These are phyloP conservation scores for Stephania japonica DNA, from an alignment of 164 flowering plant species.

Conservation along the genomic window DNA sequence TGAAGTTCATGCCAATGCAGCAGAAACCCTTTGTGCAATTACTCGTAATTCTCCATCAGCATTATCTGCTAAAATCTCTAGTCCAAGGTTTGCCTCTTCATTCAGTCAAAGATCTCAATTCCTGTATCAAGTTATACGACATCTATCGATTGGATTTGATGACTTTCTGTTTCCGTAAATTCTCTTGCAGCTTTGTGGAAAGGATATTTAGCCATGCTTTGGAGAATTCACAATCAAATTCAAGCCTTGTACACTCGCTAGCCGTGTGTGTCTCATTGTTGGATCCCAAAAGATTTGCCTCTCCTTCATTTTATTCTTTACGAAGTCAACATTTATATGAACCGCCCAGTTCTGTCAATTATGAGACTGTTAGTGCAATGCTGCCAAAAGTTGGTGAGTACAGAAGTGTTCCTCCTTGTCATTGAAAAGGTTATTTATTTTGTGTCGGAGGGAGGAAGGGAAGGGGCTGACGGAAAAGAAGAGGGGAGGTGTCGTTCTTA, in stretches of 20 bases:
- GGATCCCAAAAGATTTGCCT: constrained; percentile 75
- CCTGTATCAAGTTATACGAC: background rate
- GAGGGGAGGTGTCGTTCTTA: too few relatives aligned
- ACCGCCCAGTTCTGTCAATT: constrained; percentile 51
- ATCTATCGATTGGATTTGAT: background rate
- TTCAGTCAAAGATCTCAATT: background rate
- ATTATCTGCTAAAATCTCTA: constrained; percentile 72
- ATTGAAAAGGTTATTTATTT: background rate
- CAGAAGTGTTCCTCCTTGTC: background rate
- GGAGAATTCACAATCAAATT: constrained; percentile 70
- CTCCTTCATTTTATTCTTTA: constrained; percentile 50
- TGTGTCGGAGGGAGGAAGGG: too few relatives aligned
- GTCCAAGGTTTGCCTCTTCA: constrained; percentile 57
- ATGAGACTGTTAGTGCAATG: constrained; percentile 85
- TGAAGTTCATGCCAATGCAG: constrained; percentile 95
- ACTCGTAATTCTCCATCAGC: constrained; percentile 76
- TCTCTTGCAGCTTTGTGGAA: constrained; percentile 61
- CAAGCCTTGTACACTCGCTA: constrained; percentile 82
- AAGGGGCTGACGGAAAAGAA: too few relatives aligned
- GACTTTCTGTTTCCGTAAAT: constrained; percentile 2
- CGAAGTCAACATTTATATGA: constrained; percentile 78
- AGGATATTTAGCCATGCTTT: constrained; percentile 80
- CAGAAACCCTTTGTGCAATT: constrained; percentile 85
- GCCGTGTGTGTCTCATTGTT: constrained; percentile 87
- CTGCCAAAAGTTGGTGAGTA: constrained; percentile 84